Base-by-base conservation (phyloP, 306 rosid species). In the Coriaria nepalensis region DNA sequence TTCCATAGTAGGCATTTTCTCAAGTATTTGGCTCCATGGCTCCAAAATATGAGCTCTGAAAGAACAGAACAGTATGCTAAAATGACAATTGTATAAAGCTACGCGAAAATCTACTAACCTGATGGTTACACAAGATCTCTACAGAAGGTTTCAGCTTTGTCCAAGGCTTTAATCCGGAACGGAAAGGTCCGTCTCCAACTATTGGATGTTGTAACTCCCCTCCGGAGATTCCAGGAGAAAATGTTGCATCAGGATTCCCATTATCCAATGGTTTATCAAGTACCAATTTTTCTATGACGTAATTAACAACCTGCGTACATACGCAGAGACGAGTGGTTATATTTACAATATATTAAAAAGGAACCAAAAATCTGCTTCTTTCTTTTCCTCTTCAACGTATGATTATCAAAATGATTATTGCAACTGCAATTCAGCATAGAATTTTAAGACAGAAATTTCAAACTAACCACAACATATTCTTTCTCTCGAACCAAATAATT, bases 71-170 rank as follows among this genome's bases (percentile, higher is more conserved):
- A 20, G 29, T 20, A 20, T 20, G 29, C 29, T 20, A 1, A 1
- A 20, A 1, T 20, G 29, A 20, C 29, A 20, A 20, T 1, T 20
- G 29, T 20, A 20, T 20, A 20, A 20, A 20, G 29, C 2, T 20
- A 20, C 3, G 3, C 3, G 38, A 41, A 35, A 29, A 48, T 38
- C 49, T 37, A 66, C 86, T 74, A 72, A 75, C 96, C 94, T 87
- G 97, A 57, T 82, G 85, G 77, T 78, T 85, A 70, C 98, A 85
- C 69, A 92, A 53, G 68, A 92, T 79, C 76, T 92, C 98, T 69
- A 92, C 77, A 47, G 94, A 77, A 55, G 98, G 95, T 59, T 71
- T 79, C 50, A 67, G 80, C 79, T 81, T 90, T 64, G 74, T 93
- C 95, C 93, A 79, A 47, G 87, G 81, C 82, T 78, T 85, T 50